A percentile compares a stretch with the other conserved stretches of the same genome.
Conservation (phyloP, 148 eudicot genomes). For the Fagopyrum tataricum region DNA sequence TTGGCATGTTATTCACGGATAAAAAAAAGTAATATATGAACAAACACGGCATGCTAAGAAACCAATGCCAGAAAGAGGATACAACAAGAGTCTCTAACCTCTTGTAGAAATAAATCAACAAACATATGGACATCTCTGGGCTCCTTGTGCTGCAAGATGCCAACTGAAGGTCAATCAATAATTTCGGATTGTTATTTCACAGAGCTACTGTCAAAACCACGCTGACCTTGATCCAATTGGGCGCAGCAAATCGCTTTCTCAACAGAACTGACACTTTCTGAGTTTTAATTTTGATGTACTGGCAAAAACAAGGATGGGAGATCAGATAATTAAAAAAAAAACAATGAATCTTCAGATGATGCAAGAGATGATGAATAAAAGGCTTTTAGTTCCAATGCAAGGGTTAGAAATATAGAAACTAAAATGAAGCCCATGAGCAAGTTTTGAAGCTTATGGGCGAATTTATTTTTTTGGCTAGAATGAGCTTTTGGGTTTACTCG, state of each 20-base stretch:
- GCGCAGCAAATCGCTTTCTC: slow-evolving; percentile 82
- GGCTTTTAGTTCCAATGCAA: not conserved
- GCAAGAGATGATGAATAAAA: not conserved
- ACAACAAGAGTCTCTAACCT: slow-evolving; percentile 30
- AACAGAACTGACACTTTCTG: slow-evolving; percentile 80
- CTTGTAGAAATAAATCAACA: slow-evolving; percentile 87
- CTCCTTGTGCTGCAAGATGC: slow-evolving; percentile 79
- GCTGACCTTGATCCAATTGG: slow-evolving; percentile 95
- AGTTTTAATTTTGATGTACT: slow-evolving; percentile 87
- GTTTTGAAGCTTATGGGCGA: no score
- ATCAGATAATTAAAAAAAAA: not conserved
- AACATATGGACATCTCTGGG: slow-evolving; percentile 99
- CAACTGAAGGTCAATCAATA: not conserved
- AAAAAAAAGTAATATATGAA: not conserved
- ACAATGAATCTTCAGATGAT: not conserved
- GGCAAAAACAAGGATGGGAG: slow-evolving; percentile 19
- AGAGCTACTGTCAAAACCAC: not conserved
- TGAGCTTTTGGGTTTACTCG: not conserved
- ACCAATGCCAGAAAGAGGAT: not conserved
- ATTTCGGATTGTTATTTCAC: not conserved
- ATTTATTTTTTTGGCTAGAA: not conserved
- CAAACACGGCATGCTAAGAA: not conserved
- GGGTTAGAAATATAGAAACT: not conserved
- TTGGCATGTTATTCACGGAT: not conserved
- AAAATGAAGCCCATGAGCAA: not conserved